Percentiles rank a stretch among this genome's conserved stretches.
phyloP scores from a whole-genome alignment of 352 stramenopile species.

The Phytophthora podocarpi region DNA sequence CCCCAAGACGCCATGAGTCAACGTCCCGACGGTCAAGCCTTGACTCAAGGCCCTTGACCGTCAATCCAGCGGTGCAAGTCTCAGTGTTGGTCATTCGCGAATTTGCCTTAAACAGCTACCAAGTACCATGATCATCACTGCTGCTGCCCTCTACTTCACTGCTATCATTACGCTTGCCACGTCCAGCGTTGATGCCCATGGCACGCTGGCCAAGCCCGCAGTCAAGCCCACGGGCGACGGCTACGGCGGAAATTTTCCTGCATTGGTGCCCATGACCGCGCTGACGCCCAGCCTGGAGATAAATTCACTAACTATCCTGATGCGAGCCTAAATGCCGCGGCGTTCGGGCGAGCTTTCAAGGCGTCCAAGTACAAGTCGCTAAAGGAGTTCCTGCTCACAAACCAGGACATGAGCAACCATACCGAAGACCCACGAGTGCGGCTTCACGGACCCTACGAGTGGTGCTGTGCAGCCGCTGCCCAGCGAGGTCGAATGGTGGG shows the following conservation, averaged over 20 bases:
- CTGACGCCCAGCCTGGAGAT: background rate
- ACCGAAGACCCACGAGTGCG: conserved; percentile 34
- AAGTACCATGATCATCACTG: conserved; percentile 11
- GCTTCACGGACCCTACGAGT: conserved; percentile 32
- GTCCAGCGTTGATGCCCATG: conserved; percentile 14
- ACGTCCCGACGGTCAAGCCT: too few species aligned
- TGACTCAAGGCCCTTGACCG: too few species aligned
- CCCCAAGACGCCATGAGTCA: too few species aligned
- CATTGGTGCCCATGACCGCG: conserved; percentile 10
- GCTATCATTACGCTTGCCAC: background rate
- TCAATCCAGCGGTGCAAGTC: background rate
- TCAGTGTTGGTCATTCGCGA: conserved; percentile 3
- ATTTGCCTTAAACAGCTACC: conserved; percentile 1
- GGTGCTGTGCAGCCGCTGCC: conserved; percentile 29
- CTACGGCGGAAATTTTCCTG: conserved; percentile 19
- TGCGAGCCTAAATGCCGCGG: conserved; percentile 11
- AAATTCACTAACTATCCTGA: conserved; percentile 24
- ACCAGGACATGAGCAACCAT: conserved; percentile 26
- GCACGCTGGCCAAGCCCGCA: conserved; percentile 9
- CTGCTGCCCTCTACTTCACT: background rate
- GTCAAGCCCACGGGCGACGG: conserved; percentile 16
- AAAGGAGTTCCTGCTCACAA: conserved; percentile 20
- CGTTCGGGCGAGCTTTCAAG: conserved; percentile 14
- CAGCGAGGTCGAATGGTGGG: conserved; percentile 38
- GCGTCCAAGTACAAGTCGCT: conserved; percentile 19